Base-by-base conservation (phyloP, 805 yeast genomes). In the Debaryomyces hansenii region DNA sequence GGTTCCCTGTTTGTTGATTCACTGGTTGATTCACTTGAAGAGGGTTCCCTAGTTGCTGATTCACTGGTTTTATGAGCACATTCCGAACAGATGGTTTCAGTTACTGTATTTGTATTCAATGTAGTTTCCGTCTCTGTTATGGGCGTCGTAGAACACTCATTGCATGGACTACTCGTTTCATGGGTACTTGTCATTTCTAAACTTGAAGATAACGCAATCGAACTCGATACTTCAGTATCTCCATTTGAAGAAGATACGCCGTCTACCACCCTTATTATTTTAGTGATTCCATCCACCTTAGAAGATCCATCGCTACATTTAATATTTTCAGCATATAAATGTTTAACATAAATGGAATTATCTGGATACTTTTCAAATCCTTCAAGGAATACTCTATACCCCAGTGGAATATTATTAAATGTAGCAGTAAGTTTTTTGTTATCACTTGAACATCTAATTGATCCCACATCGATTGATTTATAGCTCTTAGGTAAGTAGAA, bases 401-500 rank as follows among this genome's bases (percentile, higher is more conserved):
- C 53, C 9, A 14, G 41, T 5, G 51, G 44, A n/a, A 56, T 42
- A 15, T 34, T 31, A 2, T 44, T 36, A 29, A 53, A 47, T 3
- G 34, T 36, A 1, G 44, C 45, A 20, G 29, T 41, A n/a, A 49
- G 32, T 9, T 15, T 16, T 16, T 40, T 42, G 5, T 44, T 40
- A 11, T 38, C 37, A 35, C 34, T 21, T 18, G 50, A 43, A 16
- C 48, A 38, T 5, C 38, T 11, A 7, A 42, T 35, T 5, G 11
- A 10, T 12, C 27, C 24, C 11, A 45, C 27, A 7, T 39, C 41
- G 11, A 48, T 46, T 3, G 28, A 40, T 4, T 40, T 14, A 14
- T 41, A 37, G 5, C 44, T 32, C 40, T 51, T 32, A 20, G 61
- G 61, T 28, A 56, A 44, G 18, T 33, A 44, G 33, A 56, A 57